Base-by-base conservation (phyloP, 306 rosid genomes). In the Quercus gilva region DNA sequence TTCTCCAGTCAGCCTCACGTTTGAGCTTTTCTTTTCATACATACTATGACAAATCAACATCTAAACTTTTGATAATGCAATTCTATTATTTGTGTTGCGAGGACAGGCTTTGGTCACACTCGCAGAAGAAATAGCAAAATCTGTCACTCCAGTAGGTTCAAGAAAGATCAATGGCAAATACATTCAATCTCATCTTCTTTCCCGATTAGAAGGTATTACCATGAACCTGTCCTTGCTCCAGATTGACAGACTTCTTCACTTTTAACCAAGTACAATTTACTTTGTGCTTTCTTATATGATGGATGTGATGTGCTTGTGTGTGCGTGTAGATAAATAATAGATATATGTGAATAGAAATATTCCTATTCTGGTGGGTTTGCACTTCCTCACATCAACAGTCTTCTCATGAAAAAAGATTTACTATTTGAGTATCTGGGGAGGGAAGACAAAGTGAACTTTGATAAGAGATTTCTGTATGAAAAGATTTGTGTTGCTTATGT, bases 151-250 rank as follows among this genome's bases (percentile, higher is more conserved):
- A 25, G 78, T 56, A 77, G 96, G 99, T 80, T 78, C 97, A 58
- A 93, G 99, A 87, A 95, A 93, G 91, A 93, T 93, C 83, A 88
- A 91, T 59, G 99, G 99, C 76, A 95, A 90, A 84, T 95, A 91
- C 84, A 88, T 95, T 78, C 99, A 90, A 68, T 93, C 92, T 84
- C 94, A 93, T 89, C 92, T 95, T 82, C 88, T 91, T 79, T 83
- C 91, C 41, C 87, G 93, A 71, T 79, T 95, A 78, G 85, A 89
- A 89, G 98, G 99, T 93, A 90, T 51, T 75, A 33, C 72, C 78
- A 37, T 37, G 59, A 75, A 78, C 23, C 70, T 58, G 20, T 78
- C 71, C 25, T 52, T 77, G 33, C 67, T 43, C 77, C 33, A 18
- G 28, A 19, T 56, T 43, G 53, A 75, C 56, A 31, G 43, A n/a